Evolutionary conservation across 441 rosid genomes (phyloP).

Genomic region (Erodium moschatum): DNA sequence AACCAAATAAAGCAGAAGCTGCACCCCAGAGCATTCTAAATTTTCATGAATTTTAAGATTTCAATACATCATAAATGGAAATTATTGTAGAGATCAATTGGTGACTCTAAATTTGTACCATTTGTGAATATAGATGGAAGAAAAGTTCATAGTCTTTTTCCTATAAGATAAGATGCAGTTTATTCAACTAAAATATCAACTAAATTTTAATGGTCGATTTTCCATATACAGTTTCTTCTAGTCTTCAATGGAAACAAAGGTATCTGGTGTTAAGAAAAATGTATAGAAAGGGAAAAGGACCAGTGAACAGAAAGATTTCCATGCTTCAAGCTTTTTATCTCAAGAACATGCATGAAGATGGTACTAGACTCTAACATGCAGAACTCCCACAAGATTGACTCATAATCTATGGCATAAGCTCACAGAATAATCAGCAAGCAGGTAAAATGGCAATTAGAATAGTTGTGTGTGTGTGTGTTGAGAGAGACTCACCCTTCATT

Average conservation of each 20-base stretch:
- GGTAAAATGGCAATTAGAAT: slow-evolving; percentile 20
- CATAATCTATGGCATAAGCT: not conserved
- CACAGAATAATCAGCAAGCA: slow-evolving; percentile 2
- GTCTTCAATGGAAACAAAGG: not conserved
- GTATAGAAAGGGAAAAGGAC: not conserved
- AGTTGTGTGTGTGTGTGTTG: slow-evolving; percentile 8
- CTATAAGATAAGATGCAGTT: not conserved
- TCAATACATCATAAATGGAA: not conserved
- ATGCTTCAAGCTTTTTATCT: not conserved
- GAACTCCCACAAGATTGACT: not conserved
- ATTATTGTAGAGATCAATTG: not conserved
- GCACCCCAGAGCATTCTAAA: not conserved
- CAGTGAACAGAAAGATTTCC: slow-evolving; percentile 4
- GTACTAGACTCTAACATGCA: not conserved
- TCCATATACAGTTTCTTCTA: not conserved
- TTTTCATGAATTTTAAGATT: not conserved
- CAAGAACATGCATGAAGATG: not conserved
- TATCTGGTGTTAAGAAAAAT: not conserved
- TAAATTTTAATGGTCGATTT: not conserved
- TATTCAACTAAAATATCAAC: not conserved
- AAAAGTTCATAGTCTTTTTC: not conserved
- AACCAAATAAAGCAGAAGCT: not conserved
- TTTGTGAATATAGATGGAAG: not conserved
- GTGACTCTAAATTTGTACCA: not conserved
- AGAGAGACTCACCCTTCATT: slow-evolving; percentile 67